Evolutionary conservation across 2,329 filamentous ascomycete genomes (phyloP).

Genomic region (Microdochium bolleyi): DNA sequence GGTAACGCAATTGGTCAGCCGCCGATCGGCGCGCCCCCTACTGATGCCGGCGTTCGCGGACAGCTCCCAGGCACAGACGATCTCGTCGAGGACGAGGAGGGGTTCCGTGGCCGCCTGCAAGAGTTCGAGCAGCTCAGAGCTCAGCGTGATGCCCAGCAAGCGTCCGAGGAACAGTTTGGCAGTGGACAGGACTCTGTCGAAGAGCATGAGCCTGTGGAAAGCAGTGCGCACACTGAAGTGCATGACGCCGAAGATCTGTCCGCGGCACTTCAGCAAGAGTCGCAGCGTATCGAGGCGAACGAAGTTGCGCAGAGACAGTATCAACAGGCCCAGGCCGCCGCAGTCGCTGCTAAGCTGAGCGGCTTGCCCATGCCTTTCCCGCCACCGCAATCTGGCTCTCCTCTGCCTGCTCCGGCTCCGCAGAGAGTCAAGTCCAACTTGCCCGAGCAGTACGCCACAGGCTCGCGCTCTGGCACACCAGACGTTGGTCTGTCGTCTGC

Average conservation of each 20-base stretch:
- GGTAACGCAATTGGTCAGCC: conserved; percentile 23
- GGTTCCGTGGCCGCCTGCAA: conserved; percentile 64
- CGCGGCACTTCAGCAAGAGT: conserved; percentile 7
- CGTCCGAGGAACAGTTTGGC: conserved; percentile 19
- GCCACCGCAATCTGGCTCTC: conserved; percentile 66
- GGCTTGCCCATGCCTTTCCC: conserved; percentile 72
- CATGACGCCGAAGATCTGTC: conserved; percentile 3
- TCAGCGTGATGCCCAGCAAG: conserved; percentile 53
- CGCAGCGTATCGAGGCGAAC: conserved; percentile 9
- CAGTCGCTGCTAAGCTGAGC: conserved; percentile 47
- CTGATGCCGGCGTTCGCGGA: conserved; percentile 30
- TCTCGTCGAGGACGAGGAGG: conserved; percentile 45
- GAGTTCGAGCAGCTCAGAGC: conserved; percentile 76
- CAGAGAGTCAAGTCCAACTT: conserved; percentile 79
- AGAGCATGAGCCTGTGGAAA: conserved; percentile 9
- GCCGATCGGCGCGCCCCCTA: conserved; percentile 25
- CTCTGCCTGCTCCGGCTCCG: conserved; percentile 80
- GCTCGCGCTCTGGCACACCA: conserved; percentile 73
- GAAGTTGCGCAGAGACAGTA: conserved; percentile 46
- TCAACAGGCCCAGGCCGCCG: conserved; percentile 43
- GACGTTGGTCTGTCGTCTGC: conserved; percentile 34
- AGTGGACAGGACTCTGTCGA: conserved; percentile 10
- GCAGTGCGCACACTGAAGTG: not conserved
- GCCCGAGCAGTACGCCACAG: conserved; percentile 57
- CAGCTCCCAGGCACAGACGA: conserved; percentile 43